Conservation (phyloP, 805 yeast species). For the Grigorovia humatica region DNA sequence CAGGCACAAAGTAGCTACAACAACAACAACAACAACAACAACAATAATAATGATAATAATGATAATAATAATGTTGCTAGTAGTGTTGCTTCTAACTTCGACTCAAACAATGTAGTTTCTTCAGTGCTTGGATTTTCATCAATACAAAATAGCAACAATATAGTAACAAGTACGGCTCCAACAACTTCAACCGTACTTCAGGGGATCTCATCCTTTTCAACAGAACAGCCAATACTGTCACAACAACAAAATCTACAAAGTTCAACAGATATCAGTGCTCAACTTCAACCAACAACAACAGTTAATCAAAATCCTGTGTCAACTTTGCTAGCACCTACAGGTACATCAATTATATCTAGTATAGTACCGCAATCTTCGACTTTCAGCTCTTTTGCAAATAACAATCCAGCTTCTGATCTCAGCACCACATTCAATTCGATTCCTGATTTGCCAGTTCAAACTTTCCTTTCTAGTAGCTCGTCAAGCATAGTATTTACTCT, state of each 20-base stretch:
- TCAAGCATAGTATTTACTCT: too few relatives aligned
- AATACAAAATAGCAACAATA: background rate
- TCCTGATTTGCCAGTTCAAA: too few relatives aligned
- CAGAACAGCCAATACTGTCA: background rate
- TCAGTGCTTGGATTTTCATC: background rate
- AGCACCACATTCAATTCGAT: background rate
- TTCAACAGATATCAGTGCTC: background rate
- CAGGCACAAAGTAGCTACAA: background rate
- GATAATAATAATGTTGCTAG: background rate
- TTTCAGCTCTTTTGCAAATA: background rate
- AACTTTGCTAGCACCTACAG: background rate
- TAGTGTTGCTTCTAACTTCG: background rate
- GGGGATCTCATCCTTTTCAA: background rate
- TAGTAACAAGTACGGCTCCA: slow-evolving; percentile 4
- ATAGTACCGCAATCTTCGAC: background rate
- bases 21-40: background rate
- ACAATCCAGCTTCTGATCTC: background rate
- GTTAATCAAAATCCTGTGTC: background rate
- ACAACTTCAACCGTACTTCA: background rate
- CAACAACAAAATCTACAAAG: background rate
- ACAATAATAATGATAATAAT: background rate
- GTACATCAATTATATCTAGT: background rate
- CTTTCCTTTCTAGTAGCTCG: too few relatives aligned
- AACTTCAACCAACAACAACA: background rate
- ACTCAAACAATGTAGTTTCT: background rate